Percentiles rank a stretch among this genome's conserved stretches.
These are phyloP conservation scores for Bombardia bombarda DNA, from an alignment of 495 filamentous ascomycete species.

Conservation along the genomic window DNA sequence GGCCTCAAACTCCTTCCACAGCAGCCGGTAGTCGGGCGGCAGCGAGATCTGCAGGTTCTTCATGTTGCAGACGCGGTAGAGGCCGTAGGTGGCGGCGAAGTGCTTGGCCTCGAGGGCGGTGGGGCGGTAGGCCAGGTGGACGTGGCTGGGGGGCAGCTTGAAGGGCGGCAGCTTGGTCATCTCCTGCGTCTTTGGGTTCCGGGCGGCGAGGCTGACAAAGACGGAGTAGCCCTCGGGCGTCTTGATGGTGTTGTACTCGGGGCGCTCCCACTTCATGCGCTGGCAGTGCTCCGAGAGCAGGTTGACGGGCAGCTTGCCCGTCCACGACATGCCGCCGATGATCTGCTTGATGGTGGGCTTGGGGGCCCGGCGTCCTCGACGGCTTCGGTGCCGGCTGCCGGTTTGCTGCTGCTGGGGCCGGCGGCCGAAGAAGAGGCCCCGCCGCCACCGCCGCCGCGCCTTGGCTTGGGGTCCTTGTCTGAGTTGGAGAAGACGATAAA, in stretches of 20 bases:
- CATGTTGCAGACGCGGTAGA: conserved; percentile 90
- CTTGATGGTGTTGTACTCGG: conserved; percentile 66
- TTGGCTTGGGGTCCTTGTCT: conserved; percentile 46
- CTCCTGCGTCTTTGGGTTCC: conserved; percentile 78
- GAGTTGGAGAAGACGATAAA: conserved; percentile 62
- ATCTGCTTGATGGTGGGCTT: conserved; percentile 77
- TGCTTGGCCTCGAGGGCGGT: conserved; percentile 85
- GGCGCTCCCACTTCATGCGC: conserved; percentile 90
- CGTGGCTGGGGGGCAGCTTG: conserved; percentile 65
- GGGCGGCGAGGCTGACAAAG: conserved; percentile 66
- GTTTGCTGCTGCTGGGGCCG: conserved; percentile 7
- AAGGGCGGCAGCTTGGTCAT: conserved; percentile 66
- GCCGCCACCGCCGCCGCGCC: conserved; percentile 43
- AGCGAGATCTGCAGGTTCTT: conserved; percentile 89
- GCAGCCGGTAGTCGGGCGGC: conserved; percentile 75
- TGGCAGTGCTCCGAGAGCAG: conserved; percentile 91
- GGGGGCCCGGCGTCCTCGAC: conserved; percentile 41
- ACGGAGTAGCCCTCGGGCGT: conserved; percentile 60
- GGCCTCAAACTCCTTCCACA: conserved; percentile 84
- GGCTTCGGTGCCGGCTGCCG: conserved; percentile 23
- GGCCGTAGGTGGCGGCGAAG: conserved; percentile 81
- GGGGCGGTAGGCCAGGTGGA: conserved; percentile 57
- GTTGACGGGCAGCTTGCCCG: conserved; percentile 89
- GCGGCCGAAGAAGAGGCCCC: conserved; percentile 6
- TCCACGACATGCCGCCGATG: conserved; percentile 95